Base-by-base conservation (phyloP, 176 grass and related monocot genomes). In the Oryza meridionalis region DNA sequence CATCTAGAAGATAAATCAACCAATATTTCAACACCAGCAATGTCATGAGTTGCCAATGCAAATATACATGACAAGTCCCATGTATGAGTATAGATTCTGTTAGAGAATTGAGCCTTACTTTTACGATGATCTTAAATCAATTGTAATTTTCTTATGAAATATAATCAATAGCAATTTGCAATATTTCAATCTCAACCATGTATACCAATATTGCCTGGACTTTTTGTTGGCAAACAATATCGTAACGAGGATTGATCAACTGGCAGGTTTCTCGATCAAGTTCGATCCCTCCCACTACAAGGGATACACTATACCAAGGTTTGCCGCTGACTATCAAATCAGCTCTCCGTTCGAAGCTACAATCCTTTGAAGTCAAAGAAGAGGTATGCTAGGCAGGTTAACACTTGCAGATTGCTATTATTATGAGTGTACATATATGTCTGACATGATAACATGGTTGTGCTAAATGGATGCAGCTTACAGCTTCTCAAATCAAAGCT, bases 281-380 rank as follows among this genome's bases (percentile, higher is more conserved):
- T 77, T 85, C 84, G 46, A 47, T 99, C 44, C 88, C 91, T 90
- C 55, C 89, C 70, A 92, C 72, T 69, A 84, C 72, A 31, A 96
- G 96, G 81, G 93, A 92, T 43, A 66, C 86, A 24, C 83, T 99
- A 84, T 99, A 99, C 79, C 96, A 92, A 88, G 89, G 89, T 82
- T 87, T 99, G 83, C 91, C 96, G 47, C 89, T 81, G 69, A 81
- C 83, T 46, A 53, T 99, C 67, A 99, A 99, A 92, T 92, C 88
- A 83, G 69, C 81, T 87, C 83, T 99, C 37, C 88, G 81, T 73
- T 88, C 84, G 38, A 93, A 83, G 70, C 81, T 99, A 78, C 81
- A 87, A 65, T 89, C 86, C 50, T 94, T 89, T 81, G 80, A 99
- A 68, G 55, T 92, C 61, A 99, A 94, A 84, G 93, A 95, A 94